These are phyloP conservation scores for Circinella minor DNA, from an alignment of 371 early-diverging fungal species.

Conservation along the genomic window DNA sequence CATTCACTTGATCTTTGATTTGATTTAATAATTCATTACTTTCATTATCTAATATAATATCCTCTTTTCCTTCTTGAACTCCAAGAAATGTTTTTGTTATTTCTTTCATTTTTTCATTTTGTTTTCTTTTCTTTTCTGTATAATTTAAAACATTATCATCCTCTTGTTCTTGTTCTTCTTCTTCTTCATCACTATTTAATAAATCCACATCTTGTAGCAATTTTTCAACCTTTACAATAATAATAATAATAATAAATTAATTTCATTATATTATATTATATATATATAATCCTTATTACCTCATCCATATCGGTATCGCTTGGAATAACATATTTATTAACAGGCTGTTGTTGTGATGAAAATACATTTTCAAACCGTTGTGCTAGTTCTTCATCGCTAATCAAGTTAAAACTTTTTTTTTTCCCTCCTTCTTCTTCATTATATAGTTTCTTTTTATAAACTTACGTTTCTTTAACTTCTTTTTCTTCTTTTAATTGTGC, in stretches of 20 bases:
- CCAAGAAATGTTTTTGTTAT: slow-evolving; percentile 29
- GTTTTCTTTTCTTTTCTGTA: not conserved
- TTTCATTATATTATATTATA: not conserved
- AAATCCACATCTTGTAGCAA: slow-evolving; percentile 19
- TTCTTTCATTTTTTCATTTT: not conserved
- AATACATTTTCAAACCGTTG: slow-evolving; percentile 35
- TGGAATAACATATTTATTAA: slow-evolving; percentile 25
- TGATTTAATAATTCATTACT: slow-evolving; percentile 39
- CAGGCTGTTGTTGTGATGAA: slow-evolving; percentile 22
- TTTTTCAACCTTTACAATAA: slow-evolving; percentile 15
- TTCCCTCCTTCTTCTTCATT: slow-evolving; percentile 3
- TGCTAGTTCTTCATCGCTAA: slow-evolving; percentile 32
- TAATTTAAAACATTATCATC: no score
- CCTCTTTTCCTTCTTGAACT: not conserved
- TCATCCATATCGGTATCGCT: slow-evolving; percentile 22
- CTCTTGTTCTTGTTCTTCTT: slow-evolving; percentile 2
- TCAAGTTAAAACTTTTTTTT: not conserved
- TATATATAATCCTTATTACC: not conserved
- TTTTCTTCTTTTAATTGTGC: slow-evolving; percentile 14
- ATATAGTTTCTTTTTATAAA: not conserved
- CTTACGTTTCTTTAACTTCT: slow-evolving; percentile 14
- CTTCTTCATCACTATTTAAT: slow-evolving; percentile 16
- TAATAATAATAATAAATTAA: not conserved
- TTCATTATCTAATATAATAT: slow-evolving; percentile 31
- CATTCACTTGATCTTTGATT: slow-evolving; percentile 38